Evolutionary conservation across 495 filamentous ascomycete species (phyloP), one percentile per base, ranked within the genome.

Genomic region (Tirmania nivea): DNA sequence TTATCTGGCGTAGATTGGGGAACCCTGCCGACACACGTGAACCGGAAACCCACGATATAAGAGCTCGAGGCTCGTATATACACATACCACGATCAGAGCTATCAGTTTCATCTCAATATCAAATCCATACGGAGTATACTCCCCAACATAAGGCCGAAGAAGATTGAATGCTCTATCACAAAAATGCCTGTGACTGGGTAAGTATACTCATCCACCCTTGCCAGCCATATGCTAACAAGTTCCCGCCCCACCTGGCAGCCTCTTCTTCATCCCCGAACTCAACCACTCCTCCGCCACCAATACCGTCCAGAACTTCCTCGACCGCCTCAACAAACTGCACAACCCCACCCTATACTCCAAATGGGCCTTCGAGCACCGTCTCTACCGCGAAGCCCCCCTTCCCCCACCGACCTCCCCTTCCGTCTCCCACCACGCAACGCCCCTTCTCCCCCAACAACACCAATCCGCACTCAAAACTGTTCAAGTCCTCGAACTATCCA

Each of bases 161-260:
- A 31, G 7, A 3, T 31, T 31, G 25, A 31, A 31, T 1, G 25
- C 7, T 31, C 25, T 31, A 31, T 1, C 7, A 3, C 25, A 31
- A 50, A n/a, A 20, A 16, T 49, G 39, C 39, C 39, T 14, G 39
- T 45, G 6, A n/a, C 19, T 12, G 21, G 8, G 12, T 8, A 35
- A 45, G 4, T 34, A 12, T 7, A 19, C 48, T 25, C 14, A n/a
- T 31, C 50, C 11, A 36, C 35, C 14, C 51, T 59, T 11, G n/a
- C 35, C 0, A 54, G 2, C 10, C 51, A 37, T 34, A 51, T 35
- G 19, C 72, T 74, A 50, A 68, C 75, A 49, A 31, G 25, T 31
- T 3, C 90, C 80, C 70, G 69, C 64, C 11, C 75, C 77, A 34
- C 74, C 75, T 0, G 75, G 75, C 53, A 60, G 54, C 67, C 82